A percentile compares a stretch with the other conserved stretches of the same genome.
Conservation (phyloP, 2,329 filamentous ascomycete genomes). For the Microascus cirrosus region DNA sequence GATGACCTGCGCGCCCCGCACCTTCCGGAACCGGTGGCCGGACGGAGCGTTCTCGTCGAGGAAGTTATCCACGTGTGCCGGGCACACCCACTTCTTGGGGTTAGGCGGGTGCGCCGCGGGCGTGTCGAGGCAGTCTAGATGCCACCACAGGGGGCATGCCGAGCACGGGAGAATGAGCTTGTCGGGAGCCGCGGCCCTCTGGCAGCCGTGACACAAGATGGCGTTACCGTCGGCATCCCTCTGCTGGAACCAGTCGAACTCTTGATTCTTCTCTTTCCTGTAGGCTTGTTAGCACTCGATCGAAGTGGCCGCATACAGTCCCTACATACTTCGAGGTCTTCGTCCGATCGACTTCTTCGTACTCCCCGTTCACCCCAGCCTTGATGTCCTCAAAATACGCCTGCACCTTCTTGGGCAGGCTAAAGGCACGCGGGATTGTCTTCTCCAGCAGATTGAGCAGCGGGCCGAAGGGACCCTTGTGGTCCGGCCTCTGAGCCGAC, state of each 20-base stretch:
- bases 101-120: conserved; percentile 71
- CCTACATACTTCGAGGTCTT: conserved; percentile 53
- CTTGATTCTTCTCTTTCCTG: conserved; percentile 48
- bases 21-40: conserved; percentile 48
- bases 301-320: not conserved
- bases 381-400: conserved; percentile 71
- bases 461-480: conserved; percentile 46
- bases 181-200: conserved; percentile 48
- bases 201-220: conserved; percentile 69
- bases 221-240: conserved; percentile 62
- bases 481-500: conserved; percentile 25
- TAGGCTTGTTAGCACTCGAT: conserved; percentile 16
- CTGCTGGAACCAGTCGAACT: conserved; percentile 55
- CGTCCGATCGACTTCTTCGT: conserved; percentile 54
- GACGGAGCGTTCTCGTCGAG: conserved; percentile 48
- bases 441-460: conserved; percentile 56
- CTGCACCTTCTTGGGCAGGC: conserved; percentile 59
- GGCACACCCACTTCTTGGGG: conserved; percentile 76
- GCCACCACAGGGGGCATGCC: conserved; percentile 72
- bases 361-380: conserved; percentile 67
- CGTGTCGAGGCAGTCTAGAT: conserved; percentile 83
- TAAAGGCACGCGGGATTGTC: conserved; percentile 61
- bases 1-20: conserved; percentile 42
- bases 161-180: conserved; percentile 80
- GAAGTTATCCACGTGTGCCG: conserved; percentile 72